Conservation (phyloP, 1,139 yeast species). For the Blastobotrys raffinosifermentans region DNA sequence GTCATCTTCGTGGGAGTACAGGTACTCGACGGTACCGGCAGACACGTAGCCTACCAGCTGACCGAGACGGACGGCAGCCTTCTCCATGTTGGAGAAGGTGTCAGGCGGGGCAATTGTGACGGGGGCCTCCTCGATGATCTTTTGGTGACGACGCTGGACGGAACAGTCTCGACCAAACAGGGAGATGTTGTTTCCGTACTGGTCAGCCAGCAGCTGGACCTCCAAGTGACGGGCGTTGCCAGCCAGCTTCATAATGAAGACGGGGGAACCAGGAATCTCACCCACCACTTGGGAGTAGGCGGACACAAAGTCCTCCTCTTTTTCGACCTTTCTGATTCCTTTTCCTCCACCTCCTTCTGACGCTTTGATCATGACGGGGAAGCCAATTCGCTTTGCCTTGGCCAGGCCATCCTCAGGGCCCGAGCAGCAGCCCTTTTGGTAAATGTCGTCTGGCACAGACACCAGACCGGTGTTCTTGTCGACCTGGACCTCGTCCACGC, state of each 20-base stretch:
- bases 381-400: slow-evolving; percentile 81
- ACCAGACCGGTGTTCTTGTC: slow-evolving; percentile 71
- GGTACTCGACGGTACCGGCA: slow-evolving; percentile 97
- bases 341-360: slow-evolving; percentile 99
- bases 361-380: slow-evolving; percentile 95
- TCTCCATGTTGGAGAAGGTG: slow-evolving; percentile 87
- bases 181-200: slow-evolving; percentile 90
- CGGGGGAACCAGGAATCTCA: slow-evolving; percentile 95
- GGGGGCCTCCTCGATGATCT: slow-evolving; percentile 94
- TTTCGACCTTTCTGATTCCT: slow-evolving; percentile 90
- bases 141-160: slow-evolving; percentile 95
- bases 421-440: slow-evolving; percentile 80
- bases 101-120: slow-evolving; percentile 86
- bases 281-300: slow-evolving; percentile 85
- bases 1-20: slow-evolving; percentile 89
- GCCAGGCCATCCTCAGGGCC: slow-evolving; percentile 82
- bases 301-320: slow-evolving; percentile 62
- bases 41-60: slow-evolving; percentile 94
- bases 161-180: slow-evolving; percentile 95
- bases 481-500: slow-evolving; percentile 72
- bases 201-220: slow-evolving; percentile 91
- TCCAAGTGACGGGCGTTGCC: slow-evolving; percentile 95
- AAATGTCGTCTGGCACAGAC: slow-evolving; percentile 77
- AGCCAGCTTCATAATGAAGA: slow-evolving; percentile 89
- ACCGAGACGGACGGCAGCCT: slow-evolving; percentile 95